phyloP scores from a whole-genome alignment of 1,284 basidiomycete genomes.

The Ustilago lituana region DNA sequence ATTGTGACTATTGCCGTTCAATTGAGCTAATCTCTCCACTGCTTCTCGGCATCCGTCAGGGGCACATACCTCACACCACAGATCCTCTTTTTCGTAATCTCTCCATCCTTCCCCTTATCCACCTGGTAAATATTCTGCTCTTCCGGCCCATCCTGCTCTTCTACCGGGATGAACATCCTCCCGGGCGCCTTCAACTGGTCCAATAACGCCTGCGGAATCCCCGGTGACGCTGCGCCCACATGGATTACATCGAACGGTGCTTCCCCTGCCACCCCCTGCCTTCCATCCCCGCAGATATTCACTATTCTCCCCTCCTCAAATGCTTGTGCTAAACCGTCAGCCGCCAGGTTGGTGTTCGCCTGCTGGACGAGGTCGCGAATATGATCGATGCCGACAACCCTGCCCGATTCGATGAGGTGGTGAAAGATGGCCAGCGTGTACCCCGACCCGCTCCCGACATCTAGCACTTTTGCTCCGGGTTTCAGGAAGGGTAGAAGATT shows the following conservation, averaged over 20 bases:
- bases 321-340: conserved; percentile 75
- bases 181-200: conserved; percentile 82
- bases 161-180: conserved; percentile 92
- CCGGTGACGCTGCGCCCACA: conserved; percentile 83
- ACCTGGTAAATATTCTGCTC: conserved; percentile 57
- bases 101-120: conserved; percentile 75
- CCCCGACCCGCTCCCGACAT: conserved; percentile 70
- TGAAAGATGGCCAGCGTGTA: conserved; percentile 64
- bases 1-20: too few species aligned
- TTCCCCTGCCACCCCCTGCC: conserved; percentile 69
- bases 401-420: conserved; percentile 61
- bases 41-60: conserved; percentile 50
- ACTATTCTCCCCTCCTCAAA: conserved; percentile 75
- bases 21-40: conserved; percentile 34
- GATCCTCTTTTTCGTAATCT: conserved; percentile 75
- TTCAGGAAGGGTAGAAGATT: conserved; percentile 77
- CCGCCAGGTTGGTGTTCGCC: conserved; percentile 76
- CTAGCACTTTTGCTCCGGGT: conserved; percentile 79
- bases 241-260: conserved; percentile 90
- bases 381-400: conserved; percentile 91
- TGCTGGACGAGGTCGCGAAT: conserved; percentile 72
- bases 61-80: conserved; percentile 76
- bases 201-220: conserved; percentile 75
- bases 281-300: conserved; percentile 76
- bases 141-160: conserved; percentile 67